phyloP scores from a whole-genome alignment of 2,329 filamentous ascomycete genomes.

The Calonectria montana region DNA sequence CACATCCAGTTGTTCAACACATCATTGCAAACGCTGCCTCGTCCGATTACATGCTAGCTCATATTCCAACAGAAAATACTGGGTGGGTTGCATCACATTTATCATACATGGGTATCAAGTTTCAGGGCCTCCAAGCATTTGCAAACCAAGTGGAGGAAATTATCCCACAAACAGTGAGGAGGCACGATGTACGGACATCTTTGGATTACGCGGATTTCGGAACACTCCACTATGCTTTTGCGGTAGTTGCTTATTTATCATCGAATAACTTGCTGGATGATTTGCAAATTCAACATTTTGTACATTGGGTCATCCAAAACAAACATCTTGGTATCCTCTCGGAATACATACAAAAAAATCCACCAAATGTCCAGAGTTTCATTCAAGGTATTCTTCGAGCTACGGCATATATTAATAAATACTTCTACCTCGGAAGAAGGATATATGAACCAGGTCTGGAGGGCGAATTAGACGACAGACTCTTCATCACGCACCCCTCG shows the following conservation, averaged over 20 bases:
- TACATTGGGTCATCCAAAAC: not conserved
- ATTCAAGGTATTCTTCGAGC: not conserved
- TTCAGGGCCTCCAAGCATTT: not conserved
- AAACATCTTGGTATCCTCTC: not conserved
- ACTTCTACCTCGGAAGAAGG: too few relatives aligned
- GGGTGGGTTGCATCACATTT: not conserved
- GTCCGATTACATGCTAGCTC: too few relatives aligned
- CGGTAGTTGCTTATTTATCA: not conserved
- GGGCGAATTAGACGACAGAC: too few relatives aligned
- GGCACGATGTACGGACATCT: not conserved
- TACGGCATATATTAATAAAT: too few relatives aligned
- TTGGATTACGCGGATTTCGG: not conserved
- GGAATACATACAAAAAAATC: not conserved
- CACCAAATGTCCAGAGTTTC: not conserved
- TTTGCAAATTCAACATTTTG: not conserved
- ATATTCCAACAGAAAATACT: not conserved
- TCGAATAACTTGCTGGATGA: not conserved
- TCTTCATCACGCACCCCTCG: not conserved
- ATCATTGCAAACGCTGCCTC: too few relatives aligned
- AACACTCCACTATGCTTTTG: not conserved
- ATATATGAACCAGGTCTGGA: too few relatives aligned
- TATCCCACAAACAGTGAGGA: accelerated
- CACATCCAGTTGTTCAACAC: too few relatives aligned
- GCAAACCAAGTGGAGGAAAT: not conserved
- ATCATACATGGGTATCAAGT: not conserved